Evolutionary conservation across 495 filamentous ascomycete genomes (phyloP).

Genomic region (Xylaria bambusicola): DNA sequence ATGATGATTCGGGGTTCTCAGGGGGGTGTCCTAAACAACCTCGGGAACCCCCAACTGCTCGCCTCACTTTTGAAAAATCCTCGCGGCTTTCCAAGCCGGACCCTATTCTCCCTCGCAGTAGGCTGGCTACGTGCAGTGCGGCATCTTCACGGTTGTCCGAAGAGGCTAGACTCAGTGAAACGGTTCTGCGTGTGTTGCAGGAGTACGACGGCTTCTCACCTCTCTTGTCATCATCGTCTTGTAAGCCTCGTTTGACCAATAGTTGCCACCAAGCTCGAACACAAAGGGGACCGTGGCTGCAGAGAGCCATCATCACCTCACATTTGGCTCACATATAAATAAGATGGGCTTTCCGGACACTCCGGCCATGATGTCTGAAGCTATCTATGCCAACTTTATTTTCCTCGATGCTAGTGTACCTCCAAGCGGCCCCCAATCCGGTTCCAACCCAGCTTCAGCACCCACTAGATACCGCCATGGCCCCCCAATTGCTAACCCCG

Average conservation of each 20-base stretch:
- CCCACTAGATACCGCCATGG: not conserved
- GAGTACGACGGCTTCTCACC: not conserved
- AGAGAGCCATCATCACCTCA: not conserved
- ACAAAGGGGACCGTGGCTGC: constrained; percentile 12
- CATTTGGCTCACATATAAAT: not conserved
- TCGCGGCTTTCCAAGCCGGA: no score
- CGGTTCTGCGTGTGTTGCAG: not conserved
- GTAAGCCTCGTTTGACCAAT: constrained; percentile 1
- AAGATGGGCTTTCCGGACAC: not conserved
- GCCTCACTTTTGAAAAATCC: constrained; percentile 9
- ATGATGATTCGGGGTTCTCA: not conserved
- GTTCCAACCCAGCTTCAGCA: not conserved
- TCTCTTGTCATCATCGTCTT: not conserved
- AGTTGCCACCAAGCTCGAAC: not conserved
- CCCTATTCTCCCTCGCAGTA: not conserved
- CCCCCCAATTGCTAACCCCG: not conserved
- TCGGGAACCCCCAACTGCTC: constrained; percentile 4
- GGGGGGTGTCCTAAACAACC: not conserved
- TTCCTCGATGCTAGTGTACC: constrained; percentile 13
- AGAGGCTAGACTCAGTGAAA: constrained; percentile 4
- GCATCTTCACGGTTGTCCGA: not conserved
- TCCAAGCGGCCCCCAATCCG: constrained; percentile 4
- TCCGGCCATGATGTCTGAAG: constrained; percentile 2
- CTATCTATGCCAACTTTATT: not conserved
- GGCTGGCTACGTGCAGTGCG: constrained; percentile 4